A percentile compares a stretch with the other conserved stretches of the same genome.
Conservation (phyloP, 208 protist species). For the Blechomonas ayalai region DNA sequence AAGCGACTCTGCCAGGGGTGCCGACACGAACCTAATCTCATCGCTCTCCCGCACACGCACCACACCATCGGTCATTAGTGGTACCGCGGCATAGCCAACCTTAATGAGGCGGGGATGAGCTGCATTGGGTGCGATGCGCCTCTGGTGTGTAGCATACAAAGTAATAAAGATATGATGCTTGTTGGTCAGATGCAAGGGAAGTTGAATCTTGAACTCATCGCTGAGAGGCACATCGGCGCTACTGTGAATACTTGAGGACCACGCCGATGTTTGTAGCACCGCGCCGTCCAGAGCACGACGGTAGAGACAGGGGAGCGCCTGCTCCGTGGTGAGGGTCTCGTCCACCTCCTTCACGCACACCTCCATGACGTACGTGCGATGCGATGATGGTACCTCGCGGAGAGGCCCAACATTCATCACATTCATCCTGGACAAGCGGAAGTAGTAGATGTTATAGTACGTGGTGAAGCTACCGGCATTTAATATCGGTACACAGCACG, state of each 20-base stretch:
- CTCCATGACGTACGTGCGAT: conserved; percentile 73
- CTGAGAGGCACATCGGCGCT: conserved; percentile 44
- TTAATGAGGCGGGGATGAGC: conserved; percentile 42
- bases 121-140: conserved; percentile 26
- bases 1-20: conserved; percentile 53
- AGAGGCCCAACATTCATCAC: conserved; percentile 43
- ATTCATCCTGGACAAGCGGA: conserved; percentile 52
- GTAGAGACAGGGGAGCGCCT: conserved; percentile 78
- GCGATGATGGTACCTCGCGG: conserved; percentile 49
- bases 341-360: conserved; percentile 76
- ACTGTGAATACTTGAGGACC: conserved; percentile 56
- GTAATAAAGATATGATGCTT: conserved; percentile 84
- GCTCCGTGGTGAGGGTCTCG: conserved; percentile 48
- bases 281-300: conserved; percentile 52
- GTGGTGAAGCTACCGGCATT: conserved; percentile 79
- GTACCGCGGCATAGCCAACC: conserved; percentile 72
- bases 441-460: conserved; percentile 87
- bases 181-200: conserved; percentile 74
- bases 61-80: conserved; percentile 55
- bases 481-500: conserved; percentile 78
- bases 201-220: conserved; percentile 87
- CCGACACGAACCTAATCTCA: conserved; percentile 65
- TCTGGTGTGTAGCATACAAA: conserved; percentile 63
- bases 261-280: conserved; percentile 58
- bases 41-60: conserved; percentile 59